phyloP scores from a whole-genome alignment of 495 filamentous ascomycete species.

The Stereocaulon alpinum region DNA sequence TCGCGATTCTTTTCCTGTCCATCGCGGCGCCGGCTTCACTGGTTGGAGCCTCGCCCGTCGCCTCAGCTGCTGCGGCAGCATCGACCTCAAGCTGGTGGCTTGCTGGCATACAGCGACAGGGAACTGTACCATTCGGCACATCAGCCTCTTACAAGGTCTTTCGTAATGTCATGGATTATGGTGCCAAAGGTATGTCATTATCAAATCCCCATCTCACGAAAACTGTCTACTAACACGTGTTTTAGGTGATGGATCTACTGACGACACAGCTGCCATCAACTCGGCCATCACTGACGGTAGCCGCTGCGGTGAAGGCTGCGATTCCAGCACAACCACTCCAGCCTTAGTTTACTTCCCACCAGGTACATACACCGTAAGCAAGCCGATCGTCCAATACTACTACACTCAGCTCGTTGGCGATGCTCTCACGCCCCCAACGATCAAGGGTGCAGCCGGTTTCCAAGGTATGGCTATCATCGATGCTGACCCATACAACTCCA shows the following conservation, averaged over 20 bases:
- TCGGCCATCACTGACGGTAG: constrained; percentile 63
- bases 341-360: constrained; percentile 74
- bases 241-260: constrained; percentile 61
- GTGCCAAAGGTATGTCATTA: constrained; percentile 40
- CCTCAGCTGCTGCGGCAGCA: constrained; percentile 19
- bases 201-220: constrained; percentile 28
- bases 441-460: constrained; percentile 68
- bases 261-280: constrained; percentile 89
- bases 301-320: constrained; percentile 69
- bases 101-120: constrained; percentile 58
- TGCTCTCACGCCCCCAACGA: constrained; percentile 53
- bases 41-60: constrained; percentile 35
- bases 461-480: constrained; percentile 84
- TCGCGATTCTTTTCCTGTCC: constrained; percentile 19
- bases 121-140: constrained; percentile 52
- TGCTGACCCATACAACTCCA: constrained; percentile 65
- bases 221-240: constrained; percentile 13
- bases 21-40: constrained; percentile 31
- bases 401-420: constrained; percentile 79
- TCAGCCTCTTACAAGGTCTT: constrained; percentile 56
- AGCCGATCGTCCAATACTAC: constrained; percentile 62
- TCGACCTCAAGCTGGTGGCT: constrained; percentile 57
- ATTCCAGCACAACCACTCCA: constrained; percentile 67
- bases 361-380: constrained; percentile 62
- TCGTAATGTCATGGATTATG: constrained; percentile 81